phyloP scores from a whole-genome alignment of 2,329 filamentous ascomycete genomes.

The Ascochyta fabae region DNA sequence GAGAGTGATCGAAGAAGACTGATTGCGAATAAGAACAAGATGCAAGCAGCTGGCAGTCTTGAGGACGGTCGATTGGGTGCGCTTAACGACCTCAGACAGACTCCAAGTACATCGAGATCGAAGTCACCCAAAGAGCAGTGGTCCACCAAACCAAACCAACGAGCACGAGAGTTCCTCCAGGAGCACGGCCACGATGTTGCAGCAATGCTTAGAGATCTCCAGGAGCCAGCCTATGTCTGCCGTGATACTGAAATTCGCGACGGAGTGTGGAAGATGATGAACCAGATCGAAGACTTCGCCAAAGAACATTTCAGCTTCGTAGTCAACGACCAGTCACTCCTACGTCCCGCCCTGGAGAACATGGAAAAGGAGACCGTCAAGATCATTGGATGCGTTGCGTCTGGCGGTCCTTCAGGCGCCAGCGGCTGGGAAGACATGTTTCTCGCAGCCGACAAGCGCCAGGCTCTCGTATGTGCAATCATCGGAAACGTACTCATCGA shows the following conservation, averaged over 20 bases:
- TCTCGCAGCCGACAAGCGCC: conserved; percentile 20
- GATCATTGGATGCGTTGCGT: conserved; percentile 36
- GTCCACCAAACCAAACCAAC: not conserved
- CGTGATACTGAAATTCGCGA: conserved; percentile 39
- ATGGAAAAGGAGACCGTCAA: conserved; percentile 26
- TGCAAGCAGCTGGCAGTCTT: not conserved
- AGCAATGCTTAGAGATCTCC: not conserved
- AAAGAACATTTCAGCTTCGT: conserved; percentile 16
- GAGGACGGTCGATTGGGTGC: not conserved
- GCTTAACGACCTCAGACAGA: not conserved
- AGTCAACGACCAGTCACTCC: not conserved
- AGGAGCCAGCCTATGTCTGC: conserved; percentile 34
- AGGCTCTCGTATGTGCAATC: conserved; percentile 33
- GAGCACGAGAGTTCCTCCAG: not conserved
- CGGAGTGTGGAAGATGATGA: conserved; percentile 22
- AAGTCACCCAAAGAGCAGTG: not conserved
- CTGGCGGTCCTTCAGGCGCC: conserved; percentile 29
- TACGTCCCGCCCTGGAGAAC: not conserved
- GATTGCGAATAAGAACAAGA: not conserved
- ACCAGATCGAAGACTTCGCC: conserved; percentile 26
- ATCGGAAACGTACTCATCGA: conserved; percentile 41
- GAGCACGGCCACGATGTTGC: not conserved
- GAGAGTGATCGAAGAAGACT: not conserved
- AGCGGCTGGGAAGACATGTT: conserved; percentile 39
- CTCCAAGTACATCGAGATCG: not conserved